Evolutionary conservation across 345 rosid species (phyloP).

Genomic region (Citrus sp.): DNA sequence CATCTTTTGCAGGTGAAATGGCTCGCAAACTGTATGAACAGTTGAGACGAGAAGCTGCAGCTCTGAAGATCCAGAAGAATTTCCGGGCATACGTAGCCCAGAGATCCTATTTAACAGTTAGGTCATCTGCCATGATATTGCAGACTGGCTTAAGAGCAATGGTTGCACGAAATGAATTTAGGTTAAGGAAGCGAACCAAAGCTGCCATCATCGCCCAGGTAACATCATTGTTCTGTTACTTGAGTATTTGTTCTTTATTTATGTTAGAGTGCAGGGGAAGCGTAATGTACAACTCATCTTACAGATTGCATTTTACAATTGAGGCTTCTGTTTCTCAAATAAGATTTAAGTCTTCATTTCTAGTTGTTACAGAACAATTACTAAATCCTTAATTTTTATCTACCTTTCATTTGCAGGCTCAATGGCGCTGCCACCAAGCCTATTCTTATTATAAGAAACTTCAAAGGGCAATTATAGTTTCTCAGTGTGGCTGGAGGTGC

Average conservation of each 20-base stretch:
- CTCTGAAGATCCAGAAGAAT: conserved; percentile 79
- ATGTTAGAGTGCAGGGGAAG: conserved; percentile 3
- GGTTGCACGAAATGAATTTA: conserved; percentile 83
- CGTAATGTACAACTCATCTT: conserved; percentile 9
- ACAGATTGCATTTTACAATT: not conserved
- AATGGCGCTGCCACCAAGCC: conserved; percentile 60
- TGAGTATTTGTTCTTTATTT: not conserved
- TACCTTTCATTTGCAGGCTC: conserved; percentile 47
- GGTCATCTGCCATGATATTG: conserved; percentile 59
- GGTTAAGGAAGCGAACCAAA: conserved; percentile 75
- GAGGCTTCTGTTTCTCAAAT: not conserved
- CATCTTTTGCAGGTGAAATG: conserved; percentile 40
- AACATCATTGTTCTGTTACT: not conserved
- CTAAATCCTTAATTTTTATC: conserved; percentile 16
- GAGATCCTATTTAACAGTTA: conserved; percentile 44
- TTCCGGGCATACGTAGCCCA: conserved; percentile 54
- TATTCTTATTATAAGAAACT: conserved; percentile 76
- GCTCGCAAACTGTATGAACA: conserved; percentile 61
- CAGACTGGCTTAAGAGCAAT: conserved; percentile 87
- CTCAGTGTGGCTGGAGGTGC: conserved; percentile 98
- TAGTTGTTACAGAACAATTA: not conserved
- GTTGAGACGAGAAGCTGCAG: conserved; percentile 67
- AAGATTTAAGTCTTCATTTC: not conserved
- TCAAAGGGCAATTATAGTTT: conserved; percentile 66
- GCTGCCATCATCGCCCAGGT: conserved; percentile 83